These are phyloP conservation scores for Nitzschia sp. DNA, from an alignment of 108 stramenopile species.

Conservation along the genomic window DNA sequence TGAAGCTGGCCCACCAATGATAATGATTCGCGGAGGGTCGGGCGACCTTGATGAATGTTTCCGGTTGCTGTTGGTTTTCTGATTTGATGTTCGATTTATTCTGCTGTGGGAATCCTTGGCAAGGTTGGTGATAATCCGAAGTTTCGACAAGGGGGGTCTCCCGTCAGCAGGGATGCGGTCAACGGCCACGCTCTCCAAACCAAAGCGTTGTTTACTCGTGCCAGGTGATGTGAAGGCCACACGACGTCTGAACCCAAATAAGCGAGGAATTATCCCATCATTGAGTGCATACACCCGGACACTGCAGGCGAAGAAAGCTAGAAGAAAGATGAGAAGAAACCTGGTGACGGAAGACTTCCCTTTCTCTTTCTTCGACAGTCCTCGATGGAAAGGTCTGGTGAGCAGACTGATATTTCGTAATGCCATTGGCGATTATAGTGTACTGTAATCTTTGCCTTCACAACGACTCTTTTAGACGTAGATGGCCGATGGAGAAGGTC, in stretches of 20 bases:
- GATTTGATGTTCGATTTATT: no score
- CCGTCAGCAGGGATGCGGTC: background rate
- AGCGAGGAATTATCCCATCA: background rate
- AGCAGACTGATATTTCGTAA: no score
- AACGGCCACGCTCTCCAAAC: background rate
- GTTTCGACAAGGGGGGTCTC: no score
- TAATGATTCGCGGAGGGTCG: conserved; percentile 36
- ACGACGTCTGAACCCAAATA: background rate
- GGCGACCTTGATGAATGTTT: background rate
- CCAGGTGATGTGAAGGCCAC: background rate
- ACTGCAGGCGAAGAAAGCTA: background rate
- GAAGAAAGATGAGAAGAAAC: background rate
- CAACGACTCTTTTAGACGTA: no score
- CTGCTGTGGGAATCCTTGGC: no score
- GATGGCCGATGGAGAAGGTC: no score
- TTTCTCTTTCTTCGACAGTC: no score
- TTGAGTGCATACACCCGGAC: background rate
- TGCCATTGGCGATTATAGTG: no score
- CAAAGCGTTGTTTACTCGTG: background rate
- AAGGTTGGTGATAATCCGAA: no score
- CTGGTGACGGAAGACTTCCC: background rate
- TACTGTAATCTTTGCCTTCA: no score
- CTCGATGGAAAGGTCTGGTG: no score
- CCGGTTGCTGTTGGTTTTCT: background rate
- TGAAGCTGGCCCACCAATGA: conserved; percentile 92